A percentile compares a stretch with the other conserved stretches of the same genome.
These are phyloP conservation scores for Boletus tylopilopsis DNA, from an alignment of 768 basidiomycete genomes.

Conservation along the genomic window DNA sequence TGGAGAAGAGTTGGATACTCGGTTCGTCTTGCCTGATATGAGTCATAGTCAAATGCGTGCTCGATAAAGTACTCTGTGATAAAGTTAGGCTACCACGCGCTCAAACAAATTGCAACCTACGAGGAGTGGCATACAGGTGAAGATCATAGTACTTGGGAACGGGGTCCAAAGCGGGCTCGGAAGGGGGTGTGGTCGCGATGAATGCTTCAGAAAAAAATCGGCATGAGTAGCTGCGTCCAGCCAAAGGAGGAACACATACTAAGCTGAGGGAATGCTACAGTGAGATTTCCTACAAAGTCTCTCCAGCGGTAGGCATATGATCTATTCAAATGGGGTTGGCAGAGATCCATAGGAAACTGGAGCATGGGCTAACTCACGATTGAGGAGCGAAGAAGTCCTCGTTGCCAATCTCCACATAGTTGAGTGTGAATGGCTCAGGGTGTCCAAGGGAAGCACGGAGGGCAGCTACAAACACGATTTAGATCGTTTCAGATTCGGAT, in stretches of 20 bases:
- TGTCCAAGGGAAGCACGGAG: conserved; percentile 54
- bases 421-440: conserved; percentile 48
- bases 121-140: conserved; percentile 55
- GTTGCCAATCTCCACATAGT: conserved; percentile 55
- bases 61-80: conserved; percentile 39
- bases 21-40: conserved; percentile 34
- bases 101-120: too few relatives aligned
- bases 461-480: conserved; percentile 33
- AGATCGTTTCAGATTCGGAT: not conserved
- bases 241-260: conserved; percentile 37
- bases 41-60: conserved; percentile 50
- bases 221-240: conserved; percentile 8
- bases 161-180: conserved; percentile 44
- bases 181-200: conserved; percentile 49
- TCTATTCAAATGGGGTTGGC: too few relatives aligned
- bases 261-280: conserved; percentile 47
- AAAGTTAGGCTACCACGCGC: too few relatives aligned
- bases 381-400: conserved; percentile 47
- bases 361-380: too few relatives aligned
- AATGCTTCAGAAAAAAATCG: conserved; percentile 38
- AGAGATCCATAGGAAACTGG: too few relatives aligned
- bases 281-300: conserved; percentile 42
- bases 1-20: too few relatives aligned
- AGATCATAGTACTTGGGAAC: conserved; percentile 52
- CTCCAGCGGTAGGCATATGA: conserved; percentile 53